Conservation (phyloP, 331 rosid genomes). For the Malus hybrid region DNA sequence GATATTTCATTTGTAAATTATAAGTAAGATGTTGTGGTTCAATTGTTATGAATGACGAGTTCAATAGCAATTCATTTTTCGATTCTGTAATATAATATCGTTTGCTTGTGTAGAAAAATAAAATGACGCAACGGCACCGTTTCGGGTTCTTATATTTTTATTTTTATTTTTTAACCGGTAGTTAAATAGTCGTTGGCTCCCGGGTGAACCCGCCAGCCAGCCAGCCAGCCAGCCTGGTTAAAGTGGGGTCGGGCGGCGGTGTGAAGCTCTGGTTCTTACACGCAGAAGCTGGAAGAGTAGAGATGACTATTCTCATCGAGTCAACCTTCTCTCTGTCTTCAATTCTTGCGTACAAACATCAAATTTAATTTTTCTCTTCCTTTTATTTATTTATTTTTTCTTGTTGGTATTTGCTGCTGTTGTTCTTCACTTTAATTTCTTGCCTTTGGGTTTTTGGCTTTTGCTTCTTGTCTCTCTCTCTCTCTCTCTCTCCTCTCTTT, state of each 20-base stretch:
- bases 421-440: background rate
- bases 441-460: background rate
- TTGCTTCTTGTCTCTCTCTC: background rate
- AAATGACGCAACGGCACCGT: no score
- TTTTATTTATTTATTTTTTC: background rate
- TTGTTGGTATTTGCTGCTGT: background rate
- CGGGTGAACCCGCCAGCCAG: background rate
- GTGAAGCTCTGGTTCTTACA: background rate
- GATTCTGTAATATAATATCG: no score
- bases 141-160: no score
- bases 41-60: no score
- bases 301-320: background rate
- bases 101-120: no score
- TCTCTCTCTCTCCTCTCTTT: background rate
- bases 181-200: background rate
- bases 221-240: background rate
- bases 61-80: no score
- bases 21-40: no score
- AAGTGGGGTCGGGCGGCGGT: constrained; percentile 14
- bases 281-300: background rate
- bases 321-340: background rate
- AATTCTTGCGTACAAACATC: background rate
- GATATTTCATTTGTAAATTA: no score
- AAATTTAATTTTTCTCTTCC: no score
- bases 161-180: background rate